Percentiles rank a stretch among this genome's conserved stretches.
phyloP scores from a whole-genome alignment of 305 asterid species.

The Fraxinus ornus region DNA sequence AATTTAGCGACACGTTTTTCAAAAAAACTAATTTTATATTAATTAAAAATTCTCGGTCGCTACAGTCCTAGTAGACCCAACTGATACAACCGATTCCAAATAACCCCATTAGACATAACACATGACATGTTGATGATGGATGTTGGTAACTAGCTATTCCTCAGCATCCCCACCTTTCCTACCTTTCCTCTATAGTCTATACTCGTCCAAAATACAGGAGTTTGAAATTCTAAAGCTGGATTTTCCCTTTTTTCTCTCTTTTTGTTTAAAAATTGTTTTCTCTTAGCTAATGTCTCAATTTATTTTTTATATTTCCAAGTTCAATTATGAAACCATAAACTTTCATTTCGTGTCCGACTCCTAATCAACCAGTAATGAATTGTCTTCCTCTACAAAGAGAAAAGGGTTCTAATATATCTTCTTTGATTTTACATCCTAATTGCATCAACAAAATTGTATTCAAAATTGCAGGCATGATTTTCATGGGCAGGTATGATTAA shows the following conservation, averaged over 20 bases:
- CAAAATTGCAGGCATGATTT: neutral
- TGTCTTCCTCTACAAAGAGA: neutral
- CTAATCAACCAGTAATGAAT: neutral
- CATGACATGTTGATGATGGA: too few relatives aligned
- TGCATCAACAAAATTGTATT: neutral
- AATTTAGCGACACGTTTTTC: too few relatives aligned
- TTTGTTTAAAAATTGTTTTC: too few relatives aligned
- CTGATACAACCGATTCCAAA: too few relatives aligned
- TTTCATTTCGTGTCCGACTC: neutral
- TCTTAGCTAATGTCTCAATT: too few relatives aligned
- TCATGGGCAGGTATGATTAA: neutral
- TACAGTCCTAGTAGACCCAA: too few relatives aligned
- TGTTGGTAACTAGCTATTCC: too few relatives aligned
- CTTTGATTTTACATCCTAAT: neutral
- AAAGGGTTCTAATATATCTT: neutral
- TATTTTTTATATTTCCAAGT: too few relatives aligned
- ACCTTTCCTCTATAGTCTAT: neutral
- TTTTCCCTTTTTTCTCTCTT: neutral
- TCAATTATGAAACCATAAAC: neutral
- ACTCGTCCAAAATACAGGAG: neutral
- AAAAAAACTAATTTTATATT: too few relatives aligned
- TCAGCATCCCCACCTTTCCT: too few relatives aligned
- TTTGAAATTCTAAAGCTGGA: neutral
- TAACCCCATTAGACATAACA: too few relatives aligned
- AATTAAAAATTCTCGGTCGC: too few relatives aligned